A percentile compares a stretch with the other conserved stretches of the same genome.
Conservation (phyloP, 345 rosid species). For the Sonneratia caseolaris region DNA sequence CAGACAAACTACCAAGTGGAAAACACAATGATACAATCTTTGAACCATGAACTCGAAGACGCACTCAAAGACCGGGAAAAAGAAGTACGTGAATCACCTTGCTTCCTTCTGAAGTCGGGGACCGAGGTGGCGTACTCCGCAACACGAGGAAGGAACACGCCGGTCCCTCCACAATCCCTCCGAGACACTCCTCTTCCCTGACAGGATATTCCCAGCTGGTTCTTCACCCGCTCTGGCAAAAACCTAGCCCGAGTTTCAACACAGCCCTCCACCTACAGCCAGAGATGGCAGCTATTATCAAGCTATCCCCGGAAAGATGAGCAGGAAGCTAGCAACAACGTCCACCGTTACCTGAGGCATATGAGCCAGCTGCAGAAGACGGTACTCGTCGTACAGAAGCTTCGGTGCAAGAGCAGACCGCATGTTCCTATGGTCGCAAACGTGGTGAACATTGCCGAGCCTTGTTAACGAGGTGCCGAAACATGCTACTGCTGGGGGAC, state of each 20-base stretch:
- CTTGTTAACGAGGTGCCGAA: background rate
- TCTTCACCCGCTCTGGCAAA: background rate
- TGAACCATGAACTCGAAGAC: background rate
- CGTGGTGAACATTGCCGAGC: background rate
- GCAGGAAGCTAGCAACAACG: background rate
- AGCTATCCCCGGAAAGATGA: background rate
- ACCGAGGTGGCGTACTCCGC: slow-evolving; percentile 4
- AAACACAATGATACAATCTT: background rate
- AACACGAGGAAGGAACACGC: slow-evolving; percentile 46
- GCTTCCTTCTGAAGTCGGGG: slow-evolving; percentile 16
- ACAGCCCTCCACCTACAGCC: background rate
- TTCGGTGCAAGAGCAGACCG: background rate
- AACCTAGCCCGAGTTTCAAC: background rate
- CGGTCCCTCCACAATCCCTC: slow-evolving; percentile 37
- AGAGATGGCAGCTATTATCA: background rate
- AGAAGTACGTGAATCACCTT: slow-evolving; percentile 6
- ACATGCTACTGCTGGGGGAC: background rate
- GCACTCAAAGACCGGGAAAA: background rate
- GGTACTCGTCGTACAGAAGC: background rate
- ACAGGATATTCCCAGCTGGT: slow-evolving; percentile 13
- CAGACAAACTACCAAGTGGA: background rate
- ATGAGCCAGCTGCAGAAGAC: background rate
- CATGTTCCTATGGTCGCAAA: background rate
- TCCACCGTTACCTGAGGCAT: background rate
- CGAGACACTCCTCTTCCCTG: slow-evolving; percentile 13